A percentile compares a stretch with the other conserved stretches of the same genome.
Evolutionary conservation across 345 rosid species (phyloP).

Genomic region (Corymbia maculata): DNA sequence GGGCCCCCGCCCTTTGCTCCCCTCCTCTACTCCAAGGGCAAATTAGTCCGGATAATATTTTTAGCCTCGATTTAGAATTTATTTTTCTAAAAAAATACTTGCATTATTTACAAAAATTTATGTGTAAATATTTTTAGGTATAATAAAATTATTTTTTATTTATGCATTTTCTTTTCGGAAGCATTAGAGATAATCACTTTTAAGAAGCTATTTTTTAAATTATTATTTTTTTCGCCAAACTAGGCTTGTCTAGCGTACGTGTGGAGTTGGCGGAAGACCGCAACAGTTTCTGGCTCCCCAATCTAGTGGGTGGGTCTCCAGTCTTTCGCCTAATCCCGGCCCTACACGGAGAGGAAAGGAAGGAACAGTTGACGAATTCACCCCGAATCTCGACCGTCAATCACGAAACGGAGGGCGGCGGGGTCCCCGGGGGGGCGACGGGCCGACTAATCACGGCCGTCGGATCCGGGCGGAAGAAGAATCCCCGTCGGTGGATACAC

Average conservation of each 20-base stretch:
- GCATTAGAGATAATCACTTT: too few relatives aligned
- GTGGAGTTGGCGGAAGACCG: neutral
- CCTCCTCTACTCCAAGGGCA: neutral
- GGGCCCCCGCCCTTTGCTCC: neutral
- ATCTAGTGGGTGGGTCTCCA: neutral
- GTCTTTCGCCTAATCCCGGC: neutral
- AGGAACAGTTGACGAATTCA: neutral
- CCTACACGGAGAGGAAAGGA: neutral
- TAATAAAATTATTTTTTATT: too few relatives aligned
- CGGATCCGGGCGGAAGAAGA: neutral
- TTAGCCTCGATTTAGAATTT: neutral
- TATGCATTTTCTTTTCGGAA: too few relatives aligned
- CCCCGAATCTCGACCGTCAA: neutral
- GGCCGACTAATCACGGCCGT: neutral
- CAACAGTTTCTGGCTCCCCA: neutral
- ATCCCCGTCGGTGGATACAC: neutral
- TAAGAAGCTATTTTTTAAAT: neutral
- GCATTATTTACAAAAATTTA: neutral
- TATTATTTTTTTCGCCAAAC: neutral
- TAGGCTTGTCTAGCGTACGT: neutral
- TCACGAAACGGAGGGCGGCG: neutral
- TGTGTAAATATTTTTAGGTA: neutral
- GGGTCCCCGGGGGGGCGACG: neutral
- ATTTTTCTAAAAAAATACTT: too few relatives aligned
- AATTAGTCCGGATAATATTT: neutral